Evolutionary conservation across 192 early-diverging fungal species (phyloP), one percentile per base, ranked within the genome.

Genomic region (Backusella luteola): DNA sequence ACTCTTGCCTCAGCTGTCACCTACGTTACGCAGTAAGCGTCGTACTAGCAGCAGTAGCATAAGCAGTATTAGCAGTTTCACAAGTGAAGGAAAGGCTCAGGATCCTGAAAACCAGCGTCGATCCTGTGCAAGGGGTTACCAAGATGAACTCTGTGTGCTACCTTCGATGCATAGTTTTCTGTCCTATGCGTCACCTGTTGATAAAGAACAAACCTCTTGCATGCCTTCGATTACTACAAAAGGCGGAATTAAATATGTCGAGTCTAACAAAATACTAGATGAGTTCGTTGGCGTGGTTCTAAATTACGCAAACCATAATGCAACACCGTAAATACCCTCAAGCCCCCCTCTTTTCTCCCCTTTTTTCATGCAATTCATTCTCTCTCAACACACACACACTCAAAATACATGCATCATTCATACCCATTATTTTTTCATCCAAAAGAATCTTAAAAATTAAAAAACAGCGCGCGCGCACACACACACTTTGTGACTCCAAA

Each of bases 231-330:
- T 71, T 71, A 71, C 70, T 49, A 71, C 70, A 71, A 71, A 71
- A 71, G 70, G 70, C 70, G 70, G 70, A 71, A 71, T 75, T 66
- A 75, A 75, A 75, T 75, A 75, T 75, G 74, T 75, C 39, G 74
- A 75, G 23, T 42, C 56, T 9, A 75, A 63, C 14, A 75, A 75
- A 35, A 75, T 75, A 68, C 66, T 75, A 34, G 74, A 75, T 42
- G 74, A 75, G 42, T 75, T 75, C 19, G 74, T 75, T 26, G 74
- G 74, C 41, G 74, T 75, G 23, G 74, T 75, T 67, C 74, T 75
- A 41, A 63, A 75, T 67, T 75, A 75, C 42, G 74, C 52, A 34
- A 66, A 72, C 26, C 39, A 42, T 67, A 75, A 73, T 71, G 70
- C 70, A 71, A 71, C 70, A 71, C 44, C 46, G 29, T 71, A 71